A percentile compares a stretch with the other conserved stretches of the same genome.
These are phyloP conservation scores for Lasiodiplodia hormozganensis DNA, from an alignment of 2,329 filamentous ascomycete species.

Conservation along the genomic window DNA sequence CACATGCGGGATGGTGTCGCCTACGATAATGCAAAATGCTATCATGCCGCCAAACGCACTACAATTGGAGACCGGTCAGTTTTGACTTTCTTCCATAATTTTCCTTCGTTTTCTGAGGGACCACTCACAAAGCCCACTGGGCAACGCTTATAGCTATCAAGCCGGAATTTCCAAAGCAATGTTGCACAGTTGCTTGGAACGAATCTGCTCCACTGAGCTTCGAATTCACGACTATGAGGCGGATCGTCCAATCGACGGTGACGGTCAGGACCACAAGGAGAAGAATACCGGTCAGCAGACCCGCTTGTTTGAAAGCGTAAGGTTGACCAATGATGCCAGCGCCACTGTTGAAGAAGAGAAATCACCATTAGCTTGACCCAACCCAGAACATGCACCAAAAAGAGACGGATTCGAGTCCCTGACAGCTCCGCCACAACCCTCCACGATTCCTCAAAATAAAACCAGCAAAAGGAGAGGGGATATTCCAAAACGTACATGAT, in stretches of 20 bases:
- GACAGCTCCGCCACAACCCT: background rate
- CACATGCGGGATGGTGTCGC: constrained; percentile 94
- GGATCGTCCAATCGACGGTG: constrained; percentile 95
- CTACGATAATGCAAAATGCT: constrained; percentile 96
- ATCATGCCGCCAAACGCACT: constrained; percentile 97
- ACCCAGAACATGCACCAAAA: background rate
- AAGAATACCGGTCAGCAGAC: constrained; percentile 78
- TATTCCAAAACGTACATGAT: constrained; percentile 68
- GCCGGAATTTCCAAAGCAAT: constrained; percentile 89
- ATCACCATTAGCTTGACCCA: background rate
- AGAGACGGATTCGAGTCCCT: background rate
- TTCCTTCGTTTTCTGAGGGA: background rate
- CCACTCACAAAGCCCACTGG: constrained; percentile 84
- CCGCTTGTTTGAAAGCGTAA: constrained; percentile 94
- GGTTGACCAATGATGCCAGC: constrained; percentile 80
- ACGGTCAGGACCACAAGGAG: constrained; percentile 81
- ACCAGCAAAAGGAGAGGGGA: background rate
- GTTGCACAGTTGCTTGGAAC: constrained; percentile 94
- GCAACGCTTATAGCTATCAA: constrained; percentile 89
- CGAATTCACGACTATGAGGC: constrained; percentile 95
- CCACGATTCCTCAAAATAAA: background rate
- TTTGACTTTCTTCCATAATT: background rate
- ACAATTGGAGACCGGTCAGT: background rate
- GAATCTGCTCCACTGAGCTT: constrained; percentile 93
- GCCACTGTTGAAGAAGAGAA: constrained; percentile 49